Evolutionary conservation across 345 rosid species (phyloP).

Genomic region (Populus deltoides): DNA sequence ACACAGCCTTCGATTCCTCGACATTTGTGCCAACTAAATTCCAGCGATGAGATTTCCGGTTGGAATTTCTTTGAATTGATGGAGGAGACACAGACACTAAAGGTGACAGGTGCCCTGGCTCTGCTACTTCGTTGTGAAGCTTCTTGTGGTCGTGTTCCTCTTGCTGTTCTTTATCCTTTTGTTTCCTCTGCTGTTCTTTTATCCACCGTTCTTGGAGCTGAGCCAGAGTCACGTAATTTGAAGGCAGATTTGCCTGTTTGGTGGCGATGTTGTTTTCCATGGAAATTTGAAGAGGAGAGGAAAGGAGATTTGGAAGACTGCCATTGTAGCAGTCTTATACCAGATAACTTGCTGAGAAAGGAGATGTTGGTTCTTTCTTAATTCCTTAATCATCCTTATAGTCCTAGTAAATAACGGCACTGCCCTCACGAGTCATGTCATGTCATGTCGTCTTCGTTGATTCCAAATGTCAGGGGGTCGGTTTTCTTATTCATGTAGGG

Average conservation of each 20-base stretch:
- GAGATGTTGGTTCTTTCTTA: no score
- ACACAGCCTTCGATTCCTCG: neutral
- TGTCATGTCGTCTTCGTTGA: neutral
- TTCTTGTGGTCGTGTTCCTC: neutral
- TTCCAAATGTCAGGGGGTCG: neutral
- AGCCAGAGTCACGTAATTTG: slow-evolving; percentile 28
- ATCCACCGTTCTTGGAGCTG: slow-evolving; percentile 25
- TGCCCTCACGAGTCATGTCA: neutral
- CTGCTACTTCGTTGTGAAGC: neutral
- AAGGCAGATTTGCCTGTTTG: slow-evolving; percentile 11
- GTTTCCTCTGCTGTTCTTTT: slow-evolving; percentile 3
- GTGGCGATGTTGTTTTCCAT: slow-evolving; percentile 18
- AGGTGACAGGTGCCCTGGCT: neutral
- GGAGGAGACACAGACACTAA: neutral
- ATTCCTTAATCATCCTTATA: no score
- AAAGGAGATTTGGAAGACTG: neutral
- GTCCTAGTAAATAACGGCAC: neutral
- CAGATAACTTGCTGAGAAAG: no score
- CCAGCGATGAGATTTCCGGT: neutral
- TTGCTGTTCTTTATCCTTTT: neutral
- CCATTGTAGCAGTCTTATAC: neutral
- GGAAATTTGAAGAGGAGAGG: neutral
- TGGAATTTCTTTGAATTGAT: neutral
- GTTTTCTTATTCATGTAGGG: no score
- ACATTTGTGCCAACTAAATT: neutral